These are phyloP conservation scores for Heritiera littoralis DNA, from an alignment of 345 rosid species.

Conservation along the genomic window DNA sequence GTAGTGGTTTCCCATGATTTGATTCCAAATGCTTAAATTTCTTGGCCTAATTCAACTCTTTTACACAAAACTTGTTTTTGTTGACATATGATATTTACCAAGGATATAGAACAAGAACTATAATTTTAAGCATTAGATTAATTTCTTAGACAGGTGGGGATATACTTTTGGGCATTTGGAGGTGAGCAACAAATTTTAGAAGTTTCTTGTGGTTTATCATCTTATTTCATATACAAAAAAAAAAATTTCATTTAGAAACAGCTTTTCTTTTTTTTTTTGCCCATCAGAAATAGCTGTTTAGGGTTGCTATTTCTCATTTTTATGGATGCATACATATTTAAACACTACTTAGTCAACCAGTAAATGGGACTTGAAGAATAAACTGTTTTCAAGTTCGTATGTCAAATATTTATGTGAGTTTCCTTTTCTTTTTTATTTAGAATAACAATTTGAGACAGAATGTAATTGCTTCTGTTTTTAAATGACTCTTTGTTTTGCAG, in stretches of 20 bases:
- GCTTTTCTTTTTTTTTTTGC: too few species aligned
- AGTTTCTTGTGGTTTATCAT: constrained; percentile 2
- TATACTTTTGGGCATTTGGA: not conserved
- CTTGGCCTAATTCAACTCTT: not conserved
- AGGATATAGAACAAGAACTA: not conserved
- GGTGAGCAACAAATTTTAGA: not conserved
- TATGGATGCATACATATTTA: not conserved
- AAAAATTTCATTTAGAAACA: not conserved
- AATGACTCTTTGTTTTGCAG: constrained; percentile 44
- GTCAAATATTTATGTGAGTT: not conserved
- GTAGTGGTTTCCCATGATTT: not conserved
- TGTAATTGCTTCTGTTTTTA: not conserved
- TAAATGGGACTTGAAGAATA: not conserved
- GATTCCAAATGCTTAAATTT: not conserved
- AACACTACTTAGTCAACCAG: not conserved
- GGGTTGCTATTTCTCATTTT: not conserved
- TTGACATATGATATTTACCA: not conserved
- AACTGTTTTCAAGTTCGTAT: not conserved
- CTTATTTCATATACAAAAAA: not conserved
- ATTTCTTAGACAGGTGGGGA: not conserved
- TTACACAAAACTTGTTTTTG: not conserved
- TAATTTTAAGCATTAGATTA: not conserved
- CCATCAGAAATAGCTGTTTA: not conserved
- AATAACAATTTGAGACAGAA: not conserved
- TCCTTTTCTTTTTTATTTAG: not conserved